A percentile compares a stretch with the other conserved stretches of the same genome.
phyloP scores from a whole-genome alignment of 352 stramenopile species.

The Albugo candida region DNA sequence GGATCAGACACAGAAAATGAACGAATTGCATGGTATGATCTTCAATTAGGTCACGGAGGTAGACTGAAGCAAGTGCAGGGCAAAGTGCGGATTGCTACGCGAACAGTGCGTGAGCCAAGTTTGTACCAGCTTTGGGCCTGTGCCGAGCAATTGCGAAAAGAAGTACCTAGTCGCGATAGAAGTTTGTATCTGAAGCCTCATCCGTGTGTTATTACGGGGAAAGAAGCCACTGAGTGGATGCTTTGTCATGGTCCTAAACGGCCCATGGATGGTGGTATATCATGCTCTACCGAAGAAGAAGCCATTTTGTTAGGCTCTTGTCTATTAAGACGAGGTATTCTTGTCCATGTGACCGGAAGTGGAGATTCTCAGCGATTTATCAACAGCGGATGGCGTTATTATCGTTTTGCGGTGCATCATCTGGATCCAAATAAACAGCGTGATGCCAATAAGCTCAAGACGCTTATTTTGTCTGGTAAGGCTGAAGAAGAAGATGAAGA shows the following conservation, averaged over 20 bases:
- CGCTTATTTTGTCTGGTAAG: conserved; percentile 48
- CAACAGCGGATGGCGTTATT: conserved; percentile 77
- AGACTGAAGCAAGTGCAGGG: conserved; percentile 76
- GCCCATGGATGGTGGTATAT: conserved; percentile 65
- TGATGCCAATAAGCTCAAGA: conserved; percentile 28
- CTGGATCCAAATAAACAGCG: conserved; percentile 27
- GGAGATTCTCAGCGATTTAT: conserved; percentile 20
- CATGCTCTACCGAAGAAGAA: conserved; percentile 69
- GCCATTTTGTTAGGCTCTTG: conserved; percentile 53
- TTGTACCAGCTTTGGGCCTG: conserved; percentile 68
- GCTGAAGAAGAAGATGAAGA: conserved; percentile 58
- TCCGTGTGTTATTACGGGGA: conserved; percentile 55
- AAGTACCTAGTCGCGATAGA: conserved; percentile 45
- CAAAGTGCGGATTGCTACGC: conserved; percentile 63
- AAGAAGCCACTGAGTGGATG: conserved; percentile 71
- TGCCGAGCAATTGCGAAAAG: conserved; percentile 65
- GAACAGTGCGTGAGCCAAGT: conserved; percentile 67
- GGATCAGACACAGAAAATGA: conserved; percentile 30
- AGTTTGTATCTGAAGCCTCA: conserved; percentile 74
- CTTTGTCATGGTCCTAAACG: conserved; percentile 67
- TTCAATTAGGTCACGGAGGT: conserved; percentile 54
- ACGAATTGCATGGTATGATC: conserved; percentile 67
- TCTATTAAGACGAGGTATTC: conserved; percentile 39
- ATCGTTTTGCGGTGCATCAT: conserved; percentile 69
- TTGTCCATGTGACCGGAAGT: conserved; percentile 56